phyloP scores from a whole-genome alignment of 495 filamentous ascomycete species.

The Hypoxylon fuscum region DNA sequence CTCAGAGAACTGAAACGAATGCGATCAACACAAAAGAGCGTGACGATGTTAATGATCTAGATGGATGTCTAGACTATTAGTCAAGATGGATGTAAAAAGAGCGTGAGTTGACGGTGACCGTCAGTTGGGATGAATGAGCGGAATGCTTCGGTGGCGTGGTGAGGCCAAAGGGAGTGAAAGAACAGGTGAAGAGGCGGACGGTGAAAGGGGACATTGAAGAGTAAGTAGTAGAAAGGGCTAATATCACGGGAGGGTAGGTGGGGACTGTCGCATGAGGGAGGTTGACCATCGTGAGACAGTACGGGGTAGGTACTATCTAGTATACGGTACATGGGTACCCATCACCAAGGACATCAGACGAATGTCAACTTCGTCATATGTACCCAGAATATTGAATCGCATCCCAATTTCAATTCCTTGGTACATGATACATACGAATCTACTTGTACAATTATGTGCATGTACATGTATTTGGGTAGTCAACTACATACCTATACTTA shows the following conservation, averaged over 20 bases:
- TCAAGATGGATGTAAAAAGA: constrained; percentile 23
- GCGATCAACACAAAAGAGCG: constrained; percentile 49
- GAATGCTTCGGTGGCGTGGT: constrained; percentile 34
- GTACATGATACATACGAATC: neutral
- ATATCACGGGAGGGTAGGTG: constrained; percentile 36
- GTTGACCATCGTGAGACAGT: constrained; percentile 39
- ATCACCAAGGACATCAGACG: neutral
- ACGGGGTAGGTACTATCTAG: constrained; percentile 33
- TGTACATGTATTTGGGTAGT: no score
- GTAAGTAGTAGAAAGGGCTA: constrained; percentile 29
- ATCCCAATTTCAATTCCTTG: neutral
- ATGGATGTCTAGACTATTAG: constrained; percentile 25
- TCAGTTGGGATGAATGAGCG: constrained; percentile 29
- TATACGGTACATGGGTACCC: constrained; percentile 3
- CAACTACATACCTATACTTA: no score
- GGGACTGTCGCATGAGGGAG: constrained; percentile 37
- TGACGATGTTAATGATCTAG: constrained; percentile 35
- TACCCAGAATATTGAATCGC: neutral
- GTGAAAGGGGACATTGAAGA: constrained; percentile 26
- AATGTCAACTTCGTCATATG: constrained; percentile 2
- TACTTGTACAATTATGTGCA: no score
- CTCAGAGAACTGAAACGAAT: constrained; percentile 40
- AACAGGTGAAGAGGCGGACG: constrained; percentile 14
- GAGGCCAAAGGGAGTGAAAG: constrained; percentile 21
- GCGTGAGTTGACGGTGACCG: constrained; percentile 29